Conservation (phyloP, 2,329 filamentous ascomycete genomes). For the Xylaria digitata region DNA sequence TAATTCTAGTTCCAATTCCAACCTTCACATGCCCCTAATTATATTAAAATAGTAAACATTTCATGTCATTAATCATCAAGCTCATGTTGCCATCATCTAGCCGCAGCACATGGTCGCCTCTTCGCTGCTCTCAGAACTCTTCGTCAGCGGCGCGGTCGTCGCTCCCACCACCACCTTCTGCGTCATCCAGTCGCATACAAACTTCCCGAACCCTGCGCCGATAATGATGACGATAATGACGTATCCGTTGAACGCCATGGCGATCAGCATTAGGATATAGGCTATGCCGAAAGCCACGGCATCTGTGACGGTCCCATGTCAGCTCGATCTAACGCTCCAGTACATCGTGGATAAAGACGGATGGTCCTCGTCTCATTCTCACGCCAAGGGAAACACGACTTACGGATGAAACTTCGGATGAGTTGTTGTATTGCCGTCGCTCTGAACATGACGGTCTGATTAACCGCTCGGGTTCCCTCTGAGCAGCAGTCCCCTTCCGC, state of each 20-base stretch:
- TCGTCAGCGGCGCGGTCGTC: constrained; percentile 1
- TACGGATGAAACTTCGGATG: constrained; percentile 51
- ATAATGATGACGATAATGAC: constrained; percentile 59
- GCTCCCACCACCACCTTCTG: constrained; percentile 53
- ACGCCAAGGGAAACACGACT: constrained; percentile 1
- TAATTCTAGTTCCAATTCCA: background rate
- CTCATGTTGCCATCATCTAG: background rate
- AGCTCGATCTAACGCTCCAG: background rate
- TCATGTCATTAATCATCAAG: constrained; percentile 15
- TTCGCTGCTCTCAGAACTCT: constrained; percentile 30
- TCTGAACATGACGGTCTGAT: constrained; percentile 51
- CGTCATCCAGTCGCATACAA: constrained; percentile 65
- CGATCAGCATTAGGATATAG: constrained; percentile 59
- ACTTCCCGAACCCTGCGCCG: constrained; percentile 64
- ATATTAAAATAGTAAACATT: background rate
- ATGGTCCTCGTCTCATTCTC: background rate
- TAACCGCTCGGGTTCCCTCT: constrained; percentile 32
- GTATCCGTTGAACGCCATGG: constrained; percentile 61
- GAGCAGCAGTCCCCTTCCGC: constrained; percentile 32
- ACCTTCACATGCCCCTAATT: background rate
- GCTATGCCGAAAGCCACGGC: constrained; percentile 56
- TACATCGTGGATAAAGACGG: background rate
- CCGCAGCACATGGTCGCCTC: constrained; percentile 39
- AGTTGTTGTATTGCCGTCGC: constrained; percentile 56
- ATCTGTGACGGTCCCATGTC: constrained; percentile 42